Evolutionary conservation across 371 early-diverging fungal species (phyloP).

Genomic region (Circinella minor): DNA sequence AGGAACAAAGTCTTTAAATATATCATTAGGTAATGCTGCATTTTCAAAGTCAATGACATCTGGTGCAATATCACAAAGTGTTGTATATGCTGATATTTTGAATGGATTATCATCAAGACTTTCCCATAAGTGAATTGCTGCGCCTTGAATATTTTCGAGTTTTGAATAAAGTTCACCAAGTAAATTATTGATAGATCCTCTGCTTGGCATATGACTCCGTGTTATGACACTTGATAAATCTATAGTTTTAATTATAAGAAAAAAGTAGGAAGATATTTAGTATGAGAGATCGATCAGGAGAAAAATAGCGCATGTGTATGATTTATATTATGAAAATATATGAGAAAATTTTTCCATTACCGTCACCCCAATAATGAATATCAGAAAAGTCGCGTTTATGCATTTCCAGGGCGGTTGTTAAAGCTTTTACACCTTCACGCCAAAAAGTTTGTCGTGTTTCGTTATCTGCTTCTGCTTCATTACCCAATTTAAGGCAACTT

Average conservation of each 20-base stretch:
- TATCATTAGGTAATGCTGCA: conserved; percentile 25
- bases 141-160: conserved; percentile 38
- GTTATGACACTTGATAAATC: conserved; percentile 39
- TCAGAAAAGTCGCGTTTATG: conserved; percentile 14
- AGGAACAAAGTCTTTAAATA: conserved; percentile 28
- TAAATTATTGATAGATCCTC: conserved; percentile 32
- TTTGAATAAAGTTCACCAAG: conserved; percentile 46
- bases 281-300: too few relatives aligned
- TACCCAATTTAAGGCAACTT: conserved; percentile 51
- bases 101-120: conserved; percentile 35
- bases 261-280: too few relatives aligned
- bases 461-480: conserved; percentile 36
- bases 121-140: conserved; percentile 23
- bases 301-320: too few relatives aligned
- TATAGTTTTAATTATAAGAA: conserved; percentile 8
- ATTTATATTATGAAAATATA: too few relatives aligned
- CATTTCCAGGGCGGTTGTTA: conserved; percentile 29
- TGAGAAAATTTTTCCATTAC: conserved; percentile 23
- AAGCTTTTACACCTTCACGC: conserved; percentile 51
- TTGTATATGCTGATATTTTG: conserved; percentile 40
- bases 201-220: conserved; percentile 38
- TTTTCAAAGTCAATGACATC: conserved; percentile 28
- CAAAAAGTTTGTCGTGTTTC: conserved; percentile 44
- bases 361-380: conserved; percentile 45
- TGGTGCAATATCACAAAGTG: conserved; percentile 48